Conservation (phyloP, 495 filamentous ascomycete genomes). For the Pyrenula massariospora region DNA sequence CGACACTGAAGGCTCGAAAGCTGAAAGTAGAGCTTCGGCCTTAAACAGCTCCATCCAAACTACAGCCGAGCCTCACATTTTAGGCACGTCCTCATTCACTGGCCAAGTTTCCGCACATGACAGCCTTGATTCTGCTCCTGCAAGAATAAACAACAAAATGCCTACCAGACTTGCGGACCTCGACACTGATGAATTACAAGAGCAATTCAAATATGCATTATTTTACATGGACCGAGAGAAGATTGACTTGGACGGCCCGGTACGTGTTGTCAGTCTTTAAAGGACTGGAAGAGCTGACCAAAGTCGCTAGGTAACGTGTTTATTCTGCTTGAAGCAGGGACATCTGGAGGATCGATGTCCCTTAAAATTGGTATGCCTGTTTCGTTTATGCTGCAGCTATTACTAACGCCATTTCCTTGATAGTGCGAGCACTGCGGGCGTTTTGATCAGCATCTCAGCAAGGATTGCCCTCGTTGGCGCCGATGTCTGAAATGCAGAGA, state of each 20-base stretch:
- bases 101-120: background rate
- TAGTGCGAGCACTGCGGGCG: slow-evolving; percentile 29
- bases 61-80: background rate
- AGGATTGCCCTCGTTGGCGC: slow-evolving; percentile 25
- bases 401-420: slow-evolving; percentile 7
- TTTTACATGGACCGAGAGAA: slow-evolving; percentile 49
- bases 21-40: slow-evolving; percentile 12
- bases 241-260: slow-evolving; percentile 52
- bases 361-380: slow-evolving; percentile 24
- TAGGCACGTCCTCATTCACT: background rate
- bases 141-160: slow-evolving; percentile 18
- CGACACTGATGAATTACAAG: slow-evolving; percentile 25
- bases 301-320: slow-evolving; percentile 4
- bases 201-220: slow-evolving; percentile 20
- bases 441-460: slow-evolving; percentile 27
- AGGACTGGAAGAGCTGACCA: background rate
- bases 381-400: slow-evolving; percentile 8
- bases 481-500: slow-evolving; percentile 35
- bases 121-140: background rate
- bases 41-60: slow-evolving; percentile 5
- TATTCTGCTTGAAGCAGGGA: slow-evolving; percentile 34
- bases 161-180: slow-evolving; percentile 31
- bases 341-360: slow-evolving; percentile 34
- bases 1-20: background rate
- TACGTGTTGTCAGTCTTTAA: slow-evolving; percentile 7